These are phyloP conservation scores for Melampsora larici-populina DNA, from an alignment of 1,284 basidiomycete species.

Conservation along the genomic window DNA sequence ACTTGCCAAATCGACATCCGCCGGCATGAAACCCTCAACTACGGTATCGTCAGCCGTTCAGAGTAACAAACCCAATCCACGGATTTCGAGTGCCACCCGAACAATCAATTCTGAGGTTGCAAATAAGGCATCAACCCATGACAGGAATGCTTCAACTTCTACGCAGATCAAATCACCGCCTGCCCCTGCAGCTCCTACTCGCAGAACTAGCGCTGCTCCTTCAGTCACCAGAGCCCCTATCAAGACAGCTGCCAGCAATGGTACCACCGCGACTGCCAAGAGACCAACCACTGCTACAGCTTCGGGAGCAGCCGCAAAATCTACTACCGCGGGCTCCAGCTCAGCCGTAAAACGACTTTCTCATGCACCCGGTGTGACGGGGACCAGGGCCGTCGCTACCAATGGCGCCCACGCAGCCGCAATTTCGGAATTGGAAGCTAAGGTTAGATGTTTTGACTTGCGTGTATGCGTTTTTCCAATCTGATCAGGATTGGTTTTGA, in stretches of 20 bases:
- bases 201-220: conserved; percentile 17
- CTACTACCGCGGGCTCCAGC: not conserved
- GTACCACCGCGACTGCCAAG: conserved; percentile 13
- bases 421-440: conserved; percentile 17
- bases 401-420: conserved; percentile 4
- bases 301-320: conserved; percentile 6
- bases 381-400: not conserved
- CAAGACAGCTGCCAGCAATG: conserved; percentile 8
- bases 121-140: not conserved
- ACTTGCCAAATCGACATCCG: not conserved
- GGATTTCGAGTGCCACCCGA: not conserved
- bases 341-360: conserved; percentile 17
- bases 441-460: conserved; percentile 5
- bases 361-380: conserved; percentile 16
- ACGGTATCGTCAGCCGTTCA: not conserved
- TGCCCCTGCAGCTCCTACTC: not conserved
- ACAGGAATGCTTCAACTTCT: not conserved
- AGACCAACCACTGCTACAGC: not conserved
- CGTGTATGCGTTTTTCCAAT: not conserved
- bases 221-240: conserved; percentile 4
- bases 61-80: conserved; percentile 11
- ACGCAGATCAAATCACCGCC: not conserved
- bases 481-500: not conserved
- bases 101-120: not conserved
- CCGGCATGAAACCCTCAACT: not conserved